Conservation (phyloP, 2,329 filamentous ascomycete species). For the Colletotrichum zoysiae region DNA sequence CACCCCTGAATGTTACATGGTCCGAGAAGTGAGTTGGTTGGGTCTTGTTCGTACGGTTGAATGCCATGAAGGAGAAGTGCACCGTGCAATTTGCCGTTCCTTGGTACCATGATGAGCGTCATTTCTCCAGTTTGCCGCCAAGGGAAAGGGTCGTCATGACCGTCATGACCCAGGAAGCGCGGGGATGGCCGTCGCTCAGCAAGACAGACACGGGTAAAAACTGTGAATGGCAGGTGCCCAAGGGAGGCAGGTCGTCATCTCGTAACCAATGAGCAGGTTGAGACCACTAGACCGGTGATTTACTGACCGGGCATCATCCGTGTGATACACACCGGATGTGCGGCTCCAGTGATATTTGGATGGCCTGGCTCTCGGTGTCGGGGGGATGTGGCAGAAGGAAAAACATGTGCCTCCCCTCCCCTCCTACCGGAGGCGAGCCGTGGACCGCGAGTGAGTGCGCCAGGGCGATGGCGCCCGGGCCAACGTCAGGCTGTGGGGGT, state of each 20-base stretch:
- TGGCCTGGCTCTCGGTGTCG: neutral
- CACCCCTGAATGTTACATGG: constrained; percentile 24
- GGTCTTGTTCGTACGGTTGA: neutral
- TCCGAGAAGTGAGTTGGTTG: neutral
- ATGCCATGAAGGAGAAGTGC: neutral
- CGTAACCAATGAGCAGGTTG: neutral
- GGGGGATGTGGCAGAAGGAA: constrained; percentile 1
- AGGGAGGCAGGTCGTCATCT: neutral
- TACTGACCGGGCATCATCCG: neutral
- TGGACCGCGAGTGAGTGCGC: neutral
- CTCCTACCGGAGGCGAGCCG: constrained; percentile 15
- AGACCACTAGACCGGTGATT: constrained; percentile 10
- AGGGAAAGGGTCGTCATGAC: neutral
- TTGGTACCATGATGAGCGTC: neutral
- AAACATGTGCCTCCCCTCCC: constrained; percentile 1
- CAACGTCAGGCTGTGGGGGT: neutral
- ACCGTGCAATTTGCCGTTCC: constrained; percentile 8
- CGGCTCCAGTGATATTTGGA: neutral
- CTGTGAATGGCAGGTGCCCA: neutral
- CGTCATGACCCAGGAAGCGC: neutral
- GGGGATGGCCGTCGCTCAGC: neutral
- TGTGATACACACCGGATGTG: neutral
- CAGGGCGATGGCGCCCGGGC: neutral
- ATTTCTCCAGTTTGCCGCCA: constrained; percentile 25
- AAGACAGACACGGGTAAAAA: neutral